Evolutionary conservation across 148 eudicot genomes (phyloP).

Genomic region (Fagopyrum homotropicum): DNA sequence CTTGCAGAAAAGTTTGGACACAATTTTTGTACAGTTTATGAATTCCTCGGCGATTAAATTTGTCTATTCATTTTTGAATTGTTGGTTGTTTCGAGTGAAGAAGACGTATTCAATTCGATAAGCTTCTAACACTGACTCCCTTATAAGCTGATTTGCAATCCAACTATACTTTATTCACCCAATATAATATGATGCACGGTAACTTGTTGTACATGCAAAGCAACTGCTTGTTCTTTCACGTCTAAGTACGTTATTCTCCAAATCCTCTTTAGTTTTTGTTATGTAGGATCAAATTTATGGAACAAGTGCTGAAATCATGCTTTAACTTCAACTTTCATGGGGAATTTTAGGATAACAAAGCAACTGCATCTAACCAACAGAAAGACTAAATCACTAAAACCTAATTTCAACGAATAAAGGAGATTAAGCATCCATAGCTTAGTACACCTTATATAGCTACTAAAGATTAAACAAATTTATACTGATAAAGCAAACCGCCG

Average conservation of each 20-base stretch:
- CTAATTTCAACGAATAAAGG: background rate
- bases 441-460: background rate
- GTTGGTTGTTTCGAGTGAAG: too few species aligned
- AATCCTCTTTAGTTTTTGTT: background rate
- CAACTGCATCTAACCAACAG: background rate
- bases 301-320: background rate
- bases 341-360: background rate
- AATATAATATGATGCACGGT: background rate
- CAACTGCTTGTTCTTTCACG: background rate
- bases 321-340: background rate
- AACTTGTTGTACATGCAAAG: background rate
- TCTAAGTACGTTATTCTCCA: background rate
- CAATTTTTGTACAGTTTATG: too few species aligned
- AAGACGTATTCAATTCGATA: too few species aligned
- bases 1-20: too few species aligned
- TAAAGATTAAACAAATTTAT: slow-evolving; percentile 10
- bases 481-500: background rate
- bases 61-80: too few species aligned
- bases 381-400: background rate
- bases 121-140: too few species aligned
- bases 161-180: too few species aligned
- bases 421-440: background rate
- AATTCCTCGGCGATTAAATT: too few species aligned
- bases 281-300: background rate
- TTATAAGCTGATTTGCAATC: too few species aligned